These are phyloP conservation scores for Tylopilus balloui DNA, from an alignment of 768 basidiomycete genomes.

Conservation along the genomic window DNA sequence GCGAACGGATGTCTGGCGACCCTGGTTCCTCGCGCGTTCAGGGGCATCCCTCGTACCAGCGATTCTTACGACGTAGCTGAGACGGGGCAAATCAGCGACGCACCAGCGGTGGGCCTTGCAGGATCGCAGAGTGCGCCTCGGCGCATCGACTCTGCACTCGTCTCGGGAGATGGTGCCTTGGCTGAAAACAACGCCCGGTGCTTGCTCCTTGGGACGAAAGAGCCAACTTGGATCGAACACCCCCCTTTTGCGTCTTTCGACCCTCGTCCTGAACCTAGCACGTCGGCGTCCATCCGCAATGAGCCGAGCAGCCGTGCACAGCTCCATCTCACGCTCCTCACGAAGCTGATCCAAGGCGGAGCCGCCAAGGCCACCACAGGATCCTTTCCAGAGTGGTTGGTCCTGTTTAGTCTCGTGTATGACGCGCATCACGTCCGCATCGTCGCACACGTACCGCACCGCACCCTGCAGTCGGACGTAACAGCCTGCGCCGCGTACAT, in stretches of 20 bases:
- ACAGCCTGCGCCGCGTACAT: conserved; percentile 13
- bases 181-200: background rate
- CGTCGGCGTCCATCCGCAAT: conserved; percentile 8
- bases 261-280: background rate
- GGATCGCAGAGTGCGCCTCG: background rate
- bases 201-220: conserved; percentile 20
- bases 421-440: conserved; percentile 16
- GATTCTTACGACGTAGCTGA: conserved; percentile 1
- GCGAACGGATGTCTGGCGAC: conserved; percentile 1
- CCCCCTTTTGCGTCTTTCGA: background rate
- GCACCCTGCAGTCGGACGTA: background rate
- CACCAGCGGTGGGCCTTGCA: background rate
- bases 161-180: background rate
- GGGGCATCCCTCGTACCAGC: conserved; percentile 12
- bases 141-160: conserved; percentile 15
- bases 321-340: conserved; percentile 14
- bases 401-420: conserved; percentile 24
- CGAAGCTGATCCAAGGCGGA: background rate
- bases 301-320: conserved; percentile 8
- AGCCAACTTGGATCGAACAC: background rate
- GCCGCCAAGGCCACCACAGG: background rate
- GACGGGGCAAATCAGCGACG: conserved; percentile 7
- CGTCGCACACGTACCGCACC: conserved; percentile 20
- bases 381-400: conserved; percentile 25
- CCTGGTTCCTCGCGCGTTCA: conserved; percentile 14